A percentile compares a stretch with the other conserved stretches of the same genome.
These are phyloP conservation scores for Magnolia changhungtana DNA, from an alignment of 164 flowering plant species.

Conservation along the genomic window DNA sequence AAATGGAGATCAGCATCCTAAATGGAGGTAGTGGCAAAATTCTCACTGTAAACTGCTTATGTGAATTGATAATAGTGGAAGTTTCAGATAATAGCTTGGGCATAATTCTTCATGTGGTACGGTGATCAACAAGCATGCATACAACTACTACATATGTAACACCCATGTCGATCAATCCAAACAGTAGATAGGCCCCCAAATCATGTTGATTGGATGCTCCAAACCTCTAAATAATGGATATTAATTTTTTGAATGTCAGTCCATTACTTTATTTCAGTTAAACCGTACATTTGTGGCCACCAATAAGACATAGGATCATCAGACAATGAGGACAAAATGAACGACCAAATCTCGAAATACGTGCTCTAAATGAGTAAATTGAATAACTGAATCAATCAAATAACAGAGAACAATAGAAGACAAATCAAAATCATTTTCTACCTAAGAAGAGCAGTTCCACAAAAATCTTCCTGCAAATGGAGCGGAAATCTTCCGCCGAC, in stretches of 20 bases:
- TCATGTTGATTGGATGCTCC: not conserved
- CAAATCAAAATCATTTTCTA: conserved; percentile 10
- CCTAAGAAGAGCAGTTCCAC: conserved; percentile 97
- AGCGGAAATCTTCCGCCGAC: conserved; percentile 85
- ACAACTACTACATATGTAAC: too few relatives aligned
- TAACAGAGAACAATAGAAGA: not conserved
- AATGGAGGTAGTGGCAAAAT: too few relatives aligned
- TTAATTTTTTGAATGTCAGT: not conserved
- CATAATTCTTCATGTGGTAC: too few relatives aligned
- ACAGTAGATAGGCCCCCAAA: not conserved
- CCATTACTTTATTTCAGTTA: not conserved
- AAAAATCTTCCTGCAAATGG: conserved; percentile 94
- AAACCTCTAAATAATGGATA: not conserved
- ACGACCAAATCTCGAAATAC: not conserved
- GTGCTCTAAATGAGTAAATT: not conserved
- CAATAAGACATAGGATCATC: too few relatives aligned
- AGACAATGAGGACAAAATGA: too few relatives aligned
- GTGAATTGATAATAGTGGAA: too few relatives aligned
- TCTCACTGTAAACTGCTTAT: too few relatives aligned
- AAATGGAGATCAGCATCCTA: too few relatives aligned
- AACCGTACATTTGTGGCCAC: not conserved
- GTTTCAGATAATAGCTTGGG: too few relatives aligned
- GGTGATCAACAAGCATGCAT: too few relatives aligned
- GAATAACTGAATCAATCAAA: not conserved
- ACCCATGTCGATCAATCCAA: too few relatives aligned